These are phyloP conservation scores for Boletus bicolor DNA, from an alignment of 768 basidiomycete species.

Conservation along the genomic window DNA sequence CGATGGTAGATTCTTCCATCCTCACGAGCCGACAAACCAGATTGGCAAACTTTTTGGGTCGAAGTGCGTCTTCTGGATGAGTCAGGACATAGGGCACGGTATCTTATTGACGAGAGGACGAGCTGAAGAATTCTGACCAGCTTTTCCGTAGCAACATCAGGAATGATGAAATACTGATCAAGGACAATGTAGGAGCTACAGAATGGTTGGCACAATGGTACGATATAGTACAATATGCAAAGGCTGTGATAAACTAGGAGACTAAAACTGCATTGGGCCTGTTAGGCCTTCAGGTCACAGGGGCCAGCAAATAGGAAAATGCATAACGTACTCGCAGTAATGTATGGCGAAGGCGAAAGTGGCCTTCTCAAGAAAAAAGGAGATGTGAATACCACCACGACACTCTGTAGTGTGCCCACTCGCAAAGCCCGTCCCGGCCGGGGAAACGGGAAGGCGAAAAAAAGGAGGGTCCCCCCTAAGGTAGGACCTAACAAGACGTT, in stretches of 20 bases:
- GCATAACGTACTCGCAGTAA: background rate
- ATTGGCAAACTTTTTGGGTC: conserved; percentile 23
- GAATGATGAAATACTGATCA: background rate
- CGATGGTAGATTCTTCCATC: conserved; percentile 14
- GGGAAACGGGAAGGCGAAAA: background rate
- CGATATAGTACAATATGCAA: background rate
- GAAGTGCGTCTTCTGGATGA: conserved; percentile 17
- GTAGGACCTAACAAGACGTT: background rate
- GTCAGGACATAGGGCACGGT: conserved; percentile 16
- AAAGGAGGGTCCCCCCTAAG: too few species aligned
- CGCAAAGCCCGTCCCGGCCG: background rate
- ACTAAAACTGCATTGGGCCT: too few species aligned
- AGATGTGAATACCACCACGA: background rate
- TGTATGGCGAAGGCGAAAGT: background rate
- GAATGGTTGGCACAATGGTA: background rate
- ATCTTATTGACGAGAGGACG: conserved; percentile 22
- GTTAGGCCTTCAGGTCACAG: background rate
- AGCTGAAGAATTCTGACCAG: conserved; percentile 12
- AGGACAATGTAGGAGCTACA: too few species aligned
- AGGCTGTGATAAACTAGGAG: too few species aligned
- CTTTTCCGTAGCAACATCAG: background rate
- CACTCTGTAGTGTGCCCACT: background rate
- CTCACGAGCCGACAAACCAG: conserved; percentile 15
- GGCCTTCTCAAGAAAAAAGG: too few species aligned
- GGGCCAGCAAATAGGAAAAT: background rate